These are phyloP conservation scores for Bassia scoparia DNA, from an alignment of 148 eudicot genomes.

Conservation along the genomic window DNA sequence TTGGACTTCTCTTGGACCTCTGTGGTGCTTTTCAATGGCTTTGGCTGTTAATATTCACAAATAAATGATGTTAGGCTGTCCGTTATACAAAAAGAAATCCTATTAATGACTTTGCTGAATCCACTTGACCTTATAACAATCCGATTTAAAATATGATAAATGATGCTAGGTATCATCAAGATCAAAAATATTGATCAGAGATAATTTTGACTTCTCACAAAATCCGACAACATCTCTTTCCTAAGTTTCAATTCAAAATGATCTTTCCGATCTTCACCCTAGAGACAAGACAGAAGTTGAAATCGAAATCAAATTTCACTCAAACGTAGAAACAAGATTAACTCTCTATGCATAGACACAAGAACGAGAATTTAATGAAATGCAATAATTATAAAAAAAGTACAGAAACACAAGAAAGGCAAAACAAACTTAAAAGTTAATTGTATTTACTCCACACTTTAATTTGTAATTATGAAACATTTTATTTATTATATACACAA, in stretches of 20 bases:
- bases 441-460: too few relatives aligned
- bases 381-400: neutral
- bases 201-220: slow-evolving; percentile 50
- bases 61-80: too few relatives aligned
- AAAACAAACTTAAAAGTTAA: neutral
- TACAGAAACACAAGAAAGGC: neutral
- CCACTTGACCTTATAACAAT: too few relatives aligned
- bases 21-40: slow-evolving; percentile 42
- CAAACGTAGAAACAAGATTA: too few relatives aligned
- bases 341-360: neutral
- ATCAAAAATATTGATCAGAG: slow-evolving; percentile 22
- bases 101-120: too few relatives aligned
- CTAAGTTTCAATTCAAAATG: slow-evolving; percentile 72
- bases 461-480: too few relatives aligned
- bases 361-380: neutral
- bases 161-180: slow-evolving; percentile 29
- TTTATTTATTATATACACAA: too few relatives aligned
- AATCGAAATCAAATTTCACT: slow-evolving; percentile 15
- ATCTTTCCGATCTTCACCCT: slow-evolving; percentile 57
- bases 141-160: too few relatives aligned
- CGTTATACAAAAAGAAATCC: too few relatives aligned
- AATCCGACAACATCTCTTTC: slow-evolving; percentile 79
- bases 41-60: slow-evolving; percentile 63
- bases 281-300: slow-evolving; percentile 20
- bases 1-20: slow-evolving; percentile 40